Evolutionary conservation across 2,329 filamentous ascomycete genomes (phyloP).

Genomic region (Thelonectria rubi): DNA sequence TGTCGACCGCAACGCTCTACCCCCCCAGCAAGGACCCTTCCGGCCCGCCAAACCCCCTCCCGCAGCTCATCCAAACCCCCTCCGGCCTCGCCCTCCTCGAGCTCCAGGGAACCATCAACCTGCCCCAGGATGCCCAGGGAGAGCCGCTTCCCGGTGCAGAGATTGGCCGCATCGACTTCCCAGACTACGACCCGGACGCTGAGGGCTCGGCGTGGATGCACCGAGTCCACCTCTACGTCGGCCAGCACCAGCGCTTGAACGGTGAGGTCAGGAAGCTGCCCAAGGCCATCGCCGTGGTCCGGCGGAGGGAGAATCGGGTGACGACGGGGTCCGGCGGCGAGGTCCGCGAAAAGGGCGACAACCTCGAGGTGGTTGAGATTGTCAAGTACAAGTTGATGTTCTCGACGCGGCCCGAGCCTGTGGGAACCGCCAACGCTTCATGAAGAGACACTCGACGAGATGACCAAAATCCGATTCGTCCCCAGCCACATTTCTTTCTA

Average conservation of each 20-base stretch:
- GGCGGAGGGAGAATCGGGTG: conserved; percentile 57
- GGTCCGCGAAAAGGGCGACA: conserved; percentile 49
- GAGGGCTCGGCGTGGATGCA: conserved; percentile 83
- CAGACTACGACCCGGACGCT: conserved; percentile 66
- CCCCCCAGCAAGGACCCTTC: conserved; percentile 46
- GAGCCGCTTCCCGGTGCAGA: conserved; percentile 44
- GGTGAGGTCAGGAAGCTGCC: conserved; percentile 90
- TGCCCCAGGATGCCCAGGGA: conserved; percentile 59
- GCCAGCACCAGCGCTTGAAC: conserved; percentile 85
- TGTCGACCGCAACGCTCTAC: conserved; percentile 54
- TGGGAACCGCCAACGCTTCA: conserved; percentile 60
- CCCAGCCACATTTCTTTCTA: not conserved
- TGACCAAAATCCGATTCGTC: not conserved
- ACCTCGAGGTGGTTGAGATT: conserved; percentile 86
- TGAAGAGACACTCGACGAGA: conserved; percentile 18
- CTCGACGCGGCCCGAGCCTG: conserved; percentile 83
- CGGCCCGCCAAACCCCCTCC: conserved; percentile 66
- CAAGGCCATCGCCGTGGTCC: conserved; percentile 81
- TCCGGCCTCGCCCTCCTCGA: conserved; percentile 90
- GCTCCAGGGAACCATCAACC: conserved; percentile 89
- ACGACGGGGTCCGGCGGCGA: conserved; percentile 57
- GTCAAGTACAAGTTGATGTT: conserved; percentile 90
- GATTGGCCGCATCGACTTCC: conserved; percentile 81
- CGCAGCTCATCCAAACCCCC: conserved; percentile 86
- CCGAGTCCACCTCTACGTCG: conserved; percentile 86